Base-by-base conservation (phyloP, 1,284 basidiomycete genomes). In the Trametes versicolor region DNA sequence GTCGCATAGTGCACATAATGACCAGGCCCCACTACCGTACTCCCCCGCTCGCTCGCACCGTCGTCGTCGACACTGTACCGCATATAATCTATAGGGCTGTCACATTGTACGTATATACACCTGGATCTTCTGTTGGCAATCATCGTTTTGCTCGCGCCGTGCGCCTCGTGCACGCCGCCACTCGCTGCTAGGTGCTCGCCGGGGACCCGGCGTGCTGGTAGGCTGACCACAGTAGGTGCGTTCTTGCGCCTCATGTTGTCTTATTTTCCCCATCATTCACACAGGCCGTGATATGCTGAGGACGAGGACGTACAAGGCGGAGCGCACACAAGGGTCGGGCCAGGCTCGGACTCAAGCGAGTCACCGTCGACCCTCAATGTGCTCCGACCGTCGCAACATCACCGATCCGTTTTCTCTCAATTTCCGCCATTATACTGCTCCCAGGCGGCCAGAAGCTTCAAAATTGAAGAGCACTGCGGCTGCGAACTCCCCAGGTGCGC, bases 1-100 rank as follows among this genome's bases (percentile, higher is more conserved):
- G 23, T 10, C 25, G 53, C 41, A 45, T 25, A 23, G 21, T 47
- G 52, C 34, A n/a, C 41, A 43, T 43, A 19, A 43, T 43, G 41
- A 43, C 41, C 48, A 45, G 54, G 27, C 29, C 19, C 47, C n/a
- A 25, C 52, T 17, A 51, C 34, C 13, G 48, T 19, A 34, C 32
- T 50, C 49, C 39, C 17, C n/a, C 47, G 19, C 10, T 52, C 34
- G 6, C 48, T 54, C 49, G 12, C 51, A 48, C 50, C 23, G 32
- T 48, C 27, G 19, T 27, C 25, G 37, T 61, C 41, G 60, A 13
- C 43, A 51, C 51, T 69, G 67, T 65, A 69, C 57, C 62, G 67
- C 61, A 64, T 64, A 69, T 69, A 58, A 58, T 60, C 53, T 66
- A 60, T 56, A 50, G 29, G 45, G 60, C 60, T 56, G 45, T 50